These are phyloP conservation scores for Tothia fuscella DNA, from an alignment of 2,329 filamentous ascomycete species.

Conservation along the genomic window DNA sequence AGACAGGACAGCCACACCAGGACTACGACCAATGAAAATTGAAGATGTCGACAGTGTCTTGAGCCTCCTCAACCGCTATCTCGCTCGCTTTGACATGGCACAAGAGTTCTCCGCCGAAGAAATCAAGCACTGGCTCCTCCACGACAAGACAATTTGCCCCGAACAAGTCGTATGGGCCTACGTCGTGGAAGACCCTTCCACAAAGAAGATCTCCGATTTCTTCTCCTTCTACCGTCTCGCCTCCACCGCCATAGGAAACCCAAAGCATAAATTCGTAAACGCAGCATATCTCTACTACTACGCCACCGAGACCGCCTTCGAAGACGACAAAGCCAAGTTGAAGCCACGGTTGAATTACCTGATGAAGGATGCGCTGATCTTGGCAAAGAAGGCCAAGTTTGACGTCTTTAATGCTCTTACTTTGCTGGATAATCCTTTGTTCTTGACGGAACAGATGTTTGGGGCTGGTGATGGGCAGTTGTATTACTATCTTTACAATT, in stretches of 20 bases:
- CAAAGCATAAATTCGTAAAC: constrained; percentile 65
- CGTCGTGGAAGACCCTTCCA: constrained; percentile 61
- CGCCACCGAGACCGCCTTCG: constrained; percentile 67
- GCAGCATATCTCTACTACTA: constrained; percentile 98
- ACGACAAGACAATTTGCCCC: constrained; percentile 49
- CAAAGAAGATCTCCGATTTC: constrained; percentile 84
- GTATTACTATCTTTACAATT: constrained; percentile 98
- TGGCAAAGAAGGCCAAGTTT: constrained; percentile 75
- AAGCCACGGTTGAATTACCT: constrained; percentile 72
- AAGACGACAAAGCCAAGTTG: constrained; percentile 44
- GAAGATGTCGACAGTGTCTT: constrained; percentile 69
- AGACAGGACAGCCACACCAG: constrained; percentile 56
- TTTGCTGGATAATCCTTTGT: constrained; percentile 84
- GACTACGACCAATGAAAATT: constrained; percentile 66
- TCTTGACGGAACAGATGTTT: constrained; percentile 89
- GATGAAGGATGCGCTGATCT: constrained; percentile 72
- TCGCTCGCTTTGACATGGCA: constrained; percentile 69
- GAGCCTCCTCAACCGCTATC: constrained; percentile 63
- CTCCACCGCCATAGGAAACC: constrained; percentile 76
- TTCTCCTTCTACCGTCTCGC: constrained; percentile 95
- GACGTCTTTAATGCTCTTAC: constrained; percentile 97
- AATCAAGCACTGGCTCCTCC: constrained; percentile 75
- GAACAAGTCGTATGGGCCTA: constrained; percentile 88
- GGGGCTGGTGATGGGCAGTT: constrained; percentile 87
- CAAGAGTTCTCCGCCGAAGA: constrained; percentile 73